Conservation (phyloP, 1,284 basidiomycete genomes). For the Trichosporon ovoides region DNA sequence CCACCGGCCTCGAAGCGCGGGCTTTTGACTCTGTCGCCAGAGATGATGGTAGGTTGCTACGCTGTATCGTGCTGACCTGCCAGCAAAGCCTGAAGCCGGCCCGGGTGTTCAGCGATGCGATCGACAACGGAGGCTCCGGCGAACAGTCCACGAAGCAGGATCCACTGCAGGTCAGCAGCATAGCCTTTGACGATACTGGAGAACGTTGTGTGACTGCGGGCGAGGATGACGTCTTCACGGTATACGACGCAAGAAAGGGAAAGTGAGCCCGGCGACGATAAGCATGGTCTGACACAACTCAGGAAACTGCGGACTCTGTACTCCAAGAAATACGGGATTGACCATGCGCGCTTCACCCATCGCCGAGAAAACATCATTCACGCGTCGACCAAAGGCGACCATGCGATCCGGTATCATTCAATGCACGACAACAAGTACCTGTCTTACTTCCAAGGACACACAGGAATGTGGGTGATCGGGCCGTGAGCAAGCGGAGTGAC, state of each 20-base stretch:
- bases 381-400: conserved; percentile 84
- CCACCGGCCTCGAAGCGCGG: not conserved
- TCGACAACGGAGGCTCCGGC: conserved; percentile 52
- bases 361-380: conserved; percentile 76
- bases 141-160: conserved; percentile 41
- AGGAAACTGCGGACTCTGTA: conserved; percentile 70
- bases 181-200: conserved; percentile 86
- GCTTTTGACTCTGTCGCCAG: not conserved
- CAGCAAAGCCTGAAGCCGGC: conserved; percentile 54
- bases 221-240: conserved; percentile 87
- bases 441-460: conserved; percentile 93
- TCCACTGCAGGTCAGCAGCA: conserved; percentile 61
- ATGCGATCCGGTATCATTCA: conserved; percentile 90
- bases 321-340: conserved; percentile 95
- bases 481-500: not conserved
- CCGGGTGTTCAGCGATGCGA: conserved; percentile 75
- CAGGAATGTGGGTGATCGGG: conserved; percentile 53
- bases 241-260: conserved; percentile 84
- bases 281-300: conserved; percentile 38
- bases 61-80: not conserved
- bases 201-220: conserved; percentile 77
- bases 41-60: not conserved
- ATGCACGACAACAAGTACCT: conserved; percentile 94
- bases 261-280: conserved; percentile 62
- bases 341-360: conserved; percentile 91